These are phyloP conservation scores for Mortierella sp. DNA, from an alignment of 371 early-diverging fungal genomes.

Conservation along the genomic window DNA sequence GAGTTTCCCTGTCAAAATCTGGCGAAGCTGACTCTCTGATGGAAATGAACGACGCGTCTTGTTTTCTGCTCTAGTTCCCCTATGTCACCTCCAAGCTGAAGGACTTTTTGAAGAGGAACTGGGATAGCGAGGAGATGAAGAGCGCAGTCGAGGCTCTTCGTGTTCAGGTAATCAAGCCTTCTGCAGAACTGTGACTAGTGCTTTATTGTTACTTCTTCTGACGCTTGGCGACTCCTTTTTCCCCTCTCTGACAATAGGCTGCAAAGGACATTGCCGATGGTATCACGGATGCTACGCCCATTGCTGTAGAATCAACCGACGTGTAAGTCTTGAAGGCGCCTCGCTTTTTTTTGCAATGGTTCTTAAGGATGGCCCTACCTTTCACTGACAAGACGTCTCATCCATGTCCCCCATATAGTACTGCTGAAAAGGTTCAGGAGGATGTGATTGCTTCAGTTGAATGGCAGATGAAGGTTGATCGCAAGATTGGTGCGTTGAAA, in stretches of 20 bases:
- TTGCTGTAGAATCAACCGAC: constrained; percentile 57
- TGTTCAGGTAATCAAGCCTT: constrained; percentile 69
- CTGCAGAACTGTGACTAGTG: not conserved
- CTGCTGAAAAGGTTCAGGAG: constrained; percentile 62
- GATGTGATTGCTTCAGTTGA: constrained; percentile 74
- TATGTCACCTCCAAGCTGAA: constrained; percentile 72
- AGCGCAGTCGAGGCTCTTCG: constrained; percentile 71
- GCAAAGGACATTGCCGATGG: constrained; percentile 65
- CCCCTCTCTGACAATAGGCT: constrained; percentile 54
- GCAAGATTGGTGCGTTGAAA: constrained; percentile 90
- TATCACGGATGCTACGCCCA: constrained; percentile 58
- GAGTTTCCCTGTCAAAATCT: too few relatives aligned
- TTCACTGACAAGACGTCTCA: too few relatives aligned
- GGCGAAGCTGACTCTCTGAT: too few relatives aligned
- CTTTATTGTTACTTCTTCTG: not conserved
- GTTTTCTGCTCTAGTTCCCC: constrained; percentile 70
- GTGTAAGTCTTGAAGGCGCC: constrained; percentile 39
- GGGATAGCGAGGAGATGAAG: constrained; percentile 71
- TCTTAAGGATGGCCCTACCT: too few relatives aligned
- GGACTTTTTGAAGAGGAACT: constrained; percentile 74
- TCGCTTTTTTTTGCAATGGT: not conserved
- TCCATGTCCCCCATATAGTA: constrained; percentile 34
- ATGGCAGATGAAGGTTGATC: constrained; percentile 88
- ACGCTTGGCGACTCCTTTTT: not conserved
- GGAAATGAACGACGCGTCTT: not conserved